These are phyloP conservation scores for Coemansia sp. DNA, from an alignment of 192 early-diverging fungal genomes.

Conservation along the genomic window DNA sequence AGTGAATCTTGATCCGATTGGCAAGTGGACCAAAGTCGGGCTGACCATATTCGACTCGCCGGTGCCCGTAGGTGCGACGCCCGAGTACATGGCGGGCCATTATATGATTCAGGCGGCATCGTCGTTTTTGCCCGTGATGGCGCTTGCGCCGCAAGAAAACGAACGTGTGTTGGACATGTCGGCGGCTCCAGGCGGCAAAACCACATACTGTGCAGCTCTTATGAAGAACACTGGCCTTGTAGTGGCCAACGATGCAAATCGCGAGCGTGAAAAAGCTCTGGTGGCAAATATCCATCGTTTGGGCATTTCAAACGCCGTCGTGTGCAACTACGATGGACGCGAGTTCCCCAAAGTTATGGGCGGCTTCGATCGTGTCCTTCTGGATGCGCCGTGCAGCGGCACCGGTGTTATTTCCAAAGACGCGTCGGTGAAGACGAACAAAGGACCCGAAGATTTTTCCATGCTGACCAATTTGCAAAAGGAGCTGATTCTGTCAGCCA, in stretches of 20 bases:
- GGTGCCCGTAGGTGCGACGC: conserved; percentile 95
- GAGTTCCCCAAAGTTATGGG: conserved; percentile 97
- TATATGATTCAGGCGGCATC: conserved; percentile 99
- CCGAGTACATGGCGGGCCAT: conserved; percentile 98
- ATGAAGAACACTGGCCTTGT: conserved; percentile 97
- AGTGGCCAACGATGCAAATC: conserved; percentile 96
- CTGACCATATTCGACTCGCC: conserved; percentile 93
- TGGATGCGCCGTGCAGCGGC: conserved; percentile 98
- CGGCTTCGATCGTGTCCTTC: conserved; percentile 94
- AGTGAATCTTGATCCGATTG: conserved; percentile 96
- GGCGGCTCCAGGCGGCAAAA: conserved; percentile 97
- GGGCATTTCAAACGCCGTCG: conserved; percentile 81
- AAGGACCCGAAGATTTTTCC: conserved; percentile 88
- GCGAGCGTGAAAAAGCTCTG: conserved; percentile 87
- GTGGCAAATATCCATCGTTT: conserved; percentile 90
- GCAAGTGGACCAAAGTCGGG: conserved; percentile 98
- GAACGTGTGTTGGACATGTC: conserved; percentile 97
- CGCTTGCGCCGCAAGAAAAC: conserved; percentile 91
- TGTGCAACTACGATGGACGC: conserved; percentile 96
- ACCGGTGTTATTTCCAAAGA: conserved; percentile 99
- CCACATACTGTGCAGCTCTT: conserved; percentile 91
- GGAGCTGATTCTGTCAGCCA: conserved; percentile 92
- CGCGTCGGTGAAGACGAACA: conserved; percentile 92
- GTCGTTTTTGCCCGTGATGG: conserved; percentile 96
- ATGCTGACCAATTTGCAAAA: conserved; percentile 94